These are phyloP conservation scores for Diutina siamensis DNA, from an alignment of 1,139 yeast species.

Conservation along the genomic window DNA sequence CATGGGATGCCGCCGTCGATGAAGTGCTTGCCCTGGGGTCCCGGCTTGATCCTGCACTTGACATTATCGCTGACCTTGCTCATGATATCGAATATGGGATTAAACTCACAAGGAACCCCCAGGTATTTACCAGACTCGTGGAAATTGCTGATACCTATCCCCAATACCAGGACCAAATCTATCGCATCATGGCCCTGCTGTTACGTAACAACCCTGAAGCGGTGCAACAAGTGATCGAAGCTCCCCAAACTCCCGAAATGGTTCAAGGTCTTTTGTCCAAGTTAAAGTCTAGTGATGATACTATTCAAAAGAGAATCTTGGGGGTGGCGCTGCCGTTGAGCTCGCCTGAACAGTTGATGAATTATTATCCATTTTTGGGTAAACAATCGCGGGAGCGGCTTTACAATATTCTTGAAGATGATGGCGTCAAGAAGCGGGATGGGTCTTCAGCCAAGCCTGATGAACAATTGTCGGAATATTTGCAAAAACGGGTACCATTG, in stretches of 20 bases:
- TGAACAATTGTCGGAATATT: conserved; percentile 17
- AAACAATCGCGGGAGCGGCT: conserved; percentile 21
- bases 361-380: conserved; percentile 19
- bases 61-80: conserved; percentile 43
- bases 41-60: conserved; percentile 17
- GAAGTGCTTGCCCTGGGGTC: conserved; percentile 12
- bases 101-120: conserved; percentile 18
- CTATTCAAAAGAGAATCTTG: conserved; percentile 34
- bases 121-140: conserved; percentile 14
- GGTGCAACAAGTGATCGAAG: conserved; percentile 18
- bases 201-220: conserved; percentile 71
- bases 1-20: conserved; percentile 17
- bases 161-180: conserved; percentile 29
- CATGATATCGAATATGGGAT: conserved; percentile 59
- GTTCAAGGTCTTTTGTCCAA: neutral
- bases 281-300: conserved; percentile 11
- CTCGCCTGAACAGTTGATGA: conserved; percentile 16
- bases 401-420: conserved; percentile 31
- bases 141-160: conserved; percentile 5
- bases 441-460: conserved; percentile 13
- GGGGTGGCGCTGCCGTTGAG: conserved; percentile 37
- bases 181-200: conserved; percentile 43
- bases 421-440: conserved; percentile 10
- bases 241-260: conserved; percentile 5
- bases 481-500: conserved; percentile 16